phyloP scores from a whole-genome alignment of 1,284 basidiomycete genomes.

The Anthracocystis setariae region DNA sequence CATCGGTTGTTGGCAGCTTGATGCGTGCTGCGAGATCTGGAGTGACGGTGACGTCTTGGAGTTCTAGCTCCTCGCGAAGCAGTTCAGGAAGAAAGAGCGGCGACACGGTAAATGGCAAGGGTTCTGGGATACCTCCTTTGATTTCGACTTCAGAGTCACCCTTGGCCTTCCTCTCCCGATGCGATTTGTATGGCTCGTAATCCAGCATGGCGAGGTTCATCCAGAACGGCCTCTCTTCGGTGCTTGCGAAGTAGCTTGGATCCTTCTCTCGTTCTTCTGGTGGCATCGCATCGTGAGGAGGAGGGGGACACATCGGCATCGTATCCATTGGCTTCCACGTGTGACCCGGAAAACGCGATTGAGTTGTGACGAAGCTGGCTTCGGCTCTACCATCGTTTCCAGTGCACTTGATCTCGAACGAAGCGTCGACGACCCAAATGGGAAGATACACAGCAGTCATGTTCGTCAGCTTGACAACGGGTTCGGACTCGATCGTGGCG shows the following conservation, averaged over 20 bases:
- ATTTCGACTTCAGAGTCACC: slow-evolving; percentile 16
- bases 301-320: slow-evolving; percentile 35
- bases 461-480: slow-evolving; percentile 25
- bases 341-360: slow-evolving; percentile 36
- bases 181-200: slow-evolving; percentile 37
- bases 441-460: slow-evolving; percentile 48
- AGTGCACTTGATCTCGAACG: slow-evolving; percentile 43
- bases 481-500: slow-evolving; percentile 9
- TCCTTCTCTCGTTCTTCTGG: slow-evolving; percentile 9
- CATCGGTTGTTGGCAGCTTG: slow-evolving; percentile 22
- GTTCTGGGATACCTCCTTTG: slow-evolving; percentile 39
- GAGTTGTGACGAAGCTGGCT: slow-evolving; percentile 27
- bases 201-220: slow-evolving; percentile 37
- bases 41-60: slow-evolving; percentile 28
- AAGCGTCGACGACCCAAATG: slow-evolving; percentile 43
- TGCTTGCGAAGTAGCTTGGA: slow-evolving; percentile 5
- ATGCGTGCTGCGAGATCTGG: slow-evolving; percentile 27
- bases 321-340: slow-evolving; percentile 51
- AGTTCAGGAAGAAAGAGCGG: slow-evolving; percentile 43
- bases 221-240: slow-evolving; percentile 12
- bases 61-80: slow-evolving; percentile 27
- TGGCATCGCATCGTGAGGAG: slow-evolving; percentile 30
- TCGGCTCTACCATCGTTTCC: slow-evolving; percentile 45
- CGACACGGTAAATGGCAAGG: slow-evolving; percentile 45
- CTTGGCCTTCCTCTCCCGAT: slow-evolving; percentile 13